Conservation (phyloP, 2,329 filamentous ascomycete genomes). For the Phyllosticta capitalensis region DNA sequence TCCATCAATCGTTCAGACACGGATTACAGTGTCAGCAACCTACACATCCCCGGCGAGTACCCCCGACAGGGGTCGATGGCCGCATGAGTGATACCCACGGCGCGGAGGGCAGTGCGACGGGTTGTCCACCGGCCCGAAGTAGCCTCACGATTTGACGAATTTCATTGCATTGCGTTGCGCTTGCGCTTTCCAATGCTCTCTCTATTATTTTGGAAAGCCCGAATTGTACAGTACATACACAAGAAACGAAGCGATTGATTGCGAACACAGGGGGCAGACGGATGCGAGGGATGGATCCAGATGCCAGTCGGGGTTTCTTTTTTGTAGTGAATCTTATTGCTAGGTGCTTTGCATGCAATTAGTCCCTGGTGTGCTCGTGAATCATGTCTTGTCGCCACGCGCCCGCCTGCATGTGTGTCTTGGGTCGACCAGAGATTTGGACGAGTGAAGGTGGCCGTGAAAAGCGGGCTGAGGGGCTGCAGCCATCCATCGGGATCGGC, state of each 20-base stretch:
- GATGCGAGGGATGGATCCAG: background rate
- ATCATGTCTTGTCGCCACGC: background rate
- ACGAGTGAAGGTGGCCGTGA: background rate
- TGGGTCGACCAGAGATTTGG: background rate
- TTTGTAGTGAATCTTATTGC: background rate
- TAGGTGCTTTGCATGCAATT: background rate
- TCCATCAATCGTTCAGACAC: constrained; percentile 40
- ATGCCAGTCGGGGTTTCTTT: background rate
- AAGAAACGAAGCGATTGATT: background rate
- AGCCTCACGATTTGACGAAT: background rate
- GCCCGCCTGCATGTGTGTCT: background rate
- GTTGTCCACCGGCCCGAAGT: background rate
- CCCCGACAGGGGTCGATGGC: constrained; percentile 25
- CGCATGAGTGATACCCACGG: background rate
- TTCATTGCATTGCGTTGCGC: background rate
- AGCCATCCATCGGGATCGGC: background rate
- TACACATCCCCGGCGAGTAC: constrained; percentile 62
- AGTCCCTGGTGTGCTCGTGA: background rate
- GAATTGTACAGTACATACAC: background rate
- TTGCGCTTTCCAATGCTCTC: background rate
- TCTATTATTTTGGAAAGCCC: background rate
- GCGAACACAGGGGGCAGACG: background rate
- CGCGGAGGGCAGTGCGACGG: background rate
- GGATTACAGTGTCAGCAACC: constrained; percentile 47
- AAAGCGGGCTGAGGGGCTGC: background rate